Evolutionary conservation across 257 asterid genomes (phyloP).

Genomic region (Cynanchum wilfordii): DNA sequence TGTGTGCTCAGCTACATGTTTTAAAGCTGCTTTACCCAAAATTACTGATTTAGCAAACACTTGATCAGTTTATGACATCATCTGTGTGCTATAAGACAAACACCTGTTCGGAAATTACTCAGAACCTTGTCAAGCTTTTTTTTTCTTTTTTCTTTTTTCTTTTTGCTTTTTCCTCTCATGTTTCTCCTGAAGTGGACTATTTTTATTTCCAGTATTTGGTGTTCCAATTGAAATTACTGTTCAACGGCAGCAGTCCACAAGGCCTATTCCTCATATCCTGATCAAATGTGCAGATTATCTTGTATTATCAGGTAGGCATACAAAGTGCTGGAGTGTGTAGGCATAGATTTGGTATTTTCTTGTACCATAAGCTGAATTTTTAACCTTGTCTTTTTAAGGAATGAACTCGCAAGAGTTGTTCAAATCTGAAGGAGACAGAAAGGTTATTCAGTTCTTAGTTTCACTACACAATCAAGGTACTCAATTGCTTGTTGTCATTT

Average conservation of each 20-base stretch:
- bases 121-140: no score
- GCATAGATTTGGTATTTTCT: background rate
- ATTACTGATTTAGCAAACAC: background rate
- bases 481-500: conserved; percentile 4
- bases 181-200: conserved; percentile 3
- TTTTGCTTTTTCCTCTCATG: background rate
- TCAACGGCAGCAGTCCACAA: conserved; percentile 66
- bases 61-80: background rate
- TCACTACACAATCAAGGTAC: conserved; percentile 79
- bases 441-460: conserved; percentile 61
- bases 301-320: conserved; percentile 65
- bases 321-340: background rate
- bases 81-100: background rate
- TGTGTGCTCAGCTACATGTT: background rate
- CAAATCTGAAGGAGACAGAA: conserved; percentile 78
- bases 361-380: conserved; percentile 1
- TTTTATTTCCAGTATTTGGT: conserved; percentile 58
- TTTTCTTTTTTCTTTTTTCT: background rate
- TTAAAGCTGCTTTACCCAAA: background rate
- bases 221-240: conserved; percentile 72
- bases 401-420: conserved; percentile 65
- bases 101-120: background rate
- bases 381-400: conserved; percentile 39
- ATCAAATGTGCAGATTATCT: conserved; percentile 80
- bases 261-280: conserved; percentile 63